Evolutionary conservation across 805 yeast species (phyloP).

Genomic region (Monosporozyma yasuniensis): DNA sequence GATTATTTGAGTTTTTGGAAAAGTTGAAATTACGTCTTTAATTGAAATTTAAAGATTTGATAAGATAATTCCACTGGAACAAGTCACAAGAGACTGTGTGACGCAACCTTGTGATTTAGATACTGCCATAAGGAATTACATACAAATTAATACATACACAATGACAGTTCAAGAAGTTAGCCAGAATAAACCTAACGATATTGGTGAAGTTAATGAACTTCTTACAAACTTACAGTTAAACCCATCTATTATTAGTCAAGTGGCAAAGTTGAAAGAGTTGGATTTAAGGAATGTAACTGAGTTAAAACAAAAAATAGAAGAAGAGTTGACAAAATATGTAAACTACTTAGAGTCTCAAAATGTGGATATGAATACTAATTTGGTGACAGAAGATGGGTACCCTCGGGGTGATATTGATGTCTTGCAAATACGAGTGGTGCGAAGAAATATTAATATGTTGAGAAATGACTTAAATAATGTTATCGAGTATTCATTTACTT

Average conservation of each 20-base stretch:
- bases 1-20: not conserved
- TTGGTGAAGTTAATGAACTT: not conserved
- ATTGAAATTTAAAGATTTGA: not conserved
- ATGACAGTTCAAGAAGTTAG: not conserved
- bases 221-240: slow-evolving; percentile 9
- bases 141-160: not conserved
- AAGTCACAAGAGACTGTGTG: not conserved
- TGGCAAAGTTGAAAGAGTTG: slow-evolving; percentile 1
- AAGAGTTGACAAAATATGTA: slow-evolving; percentile 34
- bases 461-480: slow-evolving; percentile 59
- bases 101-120: not conserved
- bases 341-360: slow-evolving; percentile 38
- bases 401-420: slow-evolving; percentile 83
- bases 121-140: not conserved
- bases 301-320: slow-evolving; percentile 35
- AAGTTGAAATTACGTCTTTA: not conserved
- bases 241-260: slow-evolving; percentile 5
- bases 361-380: slow-evolving; percentile 54
- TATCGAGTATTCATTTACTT: slow-evolving; percentile 37
- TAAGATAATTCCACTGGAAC: not conserved
- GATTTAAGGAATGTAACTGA: slow-evolving; percentile 16
- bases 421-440: slow-evolving; percentile 49
- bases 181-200: not conserved
- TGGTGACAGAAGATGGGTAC: slow-evolving; percentile 68
- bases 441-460: slow-evolving; percentile 57